Conservation (phyloP, 2,329 filamentous ascomycete species). For the Diaporthe citriasiana region DNA sequence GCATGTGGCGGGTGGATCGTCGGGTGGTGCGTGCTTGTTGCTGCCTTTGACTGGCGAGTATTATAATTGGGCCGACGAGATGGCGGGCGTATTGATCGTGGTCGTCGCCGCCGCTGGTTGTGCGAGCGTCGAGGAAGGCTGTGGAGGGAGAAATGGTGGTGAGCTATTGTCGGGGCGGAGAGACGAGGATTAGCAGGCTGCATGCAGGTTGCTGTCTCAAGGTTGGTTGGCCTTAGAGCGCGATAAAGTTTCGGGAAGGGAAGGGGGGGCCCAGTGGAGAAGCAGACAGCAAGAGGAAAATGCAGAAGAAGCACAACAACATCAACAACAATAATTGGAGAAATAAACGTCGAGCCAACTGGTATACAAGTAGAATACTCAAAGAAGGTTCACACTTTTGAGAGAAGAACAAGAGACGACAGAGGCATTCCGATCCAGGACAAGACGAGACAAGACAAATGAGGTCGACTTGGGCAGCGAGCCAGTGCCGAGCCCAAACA, state of each 20-base stretch:
- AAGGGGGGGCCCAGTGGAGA: conserved; percentile 1
- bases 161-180: conserved; percentile 32
- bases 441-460: neutral
- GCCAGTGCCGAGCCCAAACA: neutral
- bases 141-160: conserved; percentile 27
- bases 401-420: neutral
- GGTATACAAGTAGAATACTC: neutral
- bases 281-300: neutral
- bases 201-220: conserved; percentile 15
- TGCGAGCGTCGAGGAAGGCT: neutral
- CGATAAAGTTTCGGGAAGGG: conserved; percentile 32
- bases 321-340: neutral
- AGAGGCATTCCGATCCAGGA: neutral
- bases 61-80: neutral
- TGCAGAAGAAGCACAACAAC: neutral
- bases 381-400: neutral
- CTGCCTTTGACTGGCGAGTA: neutral
- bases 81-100: neutral
- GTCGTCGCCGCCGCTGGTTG: conserved; percentile 7
- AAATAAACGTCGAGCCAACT: neutral
- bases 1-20: conserved; percentile 51
- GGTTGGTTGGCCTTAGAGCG: neutral
- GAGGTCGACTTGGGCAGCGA: conserved; percentile 6
- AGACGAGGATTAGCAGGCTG: conserved; percentile 25
- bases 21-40: neutral